A percentile compares a stretch with the other conserved stretches of the same genome.
Conservation (phyloP, 1,139 yeast genomes). For the Kurtzmaniella quercitrusa region DNA sequence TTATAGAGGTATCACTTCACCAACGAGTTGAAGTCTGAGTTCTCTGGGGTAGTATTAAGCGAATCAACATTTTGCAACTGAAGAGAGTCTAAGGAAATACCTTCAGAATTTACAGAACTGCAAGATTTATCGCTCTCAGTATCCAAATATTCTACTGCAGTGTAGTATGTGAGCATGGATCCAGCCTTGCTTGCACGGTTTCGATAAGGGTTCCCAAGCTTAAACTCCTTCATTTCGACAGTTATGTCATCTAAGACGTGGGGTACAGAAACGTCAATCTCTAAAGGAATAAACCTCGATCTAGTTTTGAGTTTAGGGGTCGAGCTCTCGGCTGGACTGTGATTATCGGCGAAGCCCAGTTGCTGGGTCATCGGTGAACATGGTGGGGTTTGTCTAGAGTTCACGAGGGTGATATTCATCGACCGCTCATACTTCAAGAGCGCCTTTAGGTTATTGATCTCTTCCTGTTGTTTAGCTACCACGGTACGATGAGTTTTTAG, state of each 20-base stretch:
- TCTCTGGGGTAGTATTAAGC: not conserved
- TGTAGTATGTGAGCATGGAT: not conserved
- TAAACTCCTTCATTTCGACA: not conserved
- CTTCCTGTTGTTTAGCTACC: slow-evolving; percentile 25
- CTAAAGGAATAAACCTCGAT: slow-evolving; percentile 9
- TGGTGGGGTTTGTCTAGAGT: slow-evolving; percentile 4
- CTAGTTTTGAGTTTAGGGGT: slow-evolving; percentile 3
- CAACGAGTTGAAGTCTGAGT: not conserved
- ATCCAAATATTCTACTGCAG: not conserved
- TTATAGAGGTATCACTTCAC: not conserved
- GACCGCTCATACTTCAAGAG: slow-evolving; percentile 22
- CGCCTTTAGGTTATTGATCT: slow-evolving; percentile 22
- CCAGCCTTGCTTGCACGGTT: not conserved
- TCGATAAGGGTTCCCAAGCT: slow-evolving; percentile 1
- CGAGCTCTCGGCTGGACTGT: not conserved
- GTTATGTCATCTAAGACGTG: not conserved
- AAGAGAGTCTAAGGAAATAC: not conserved
- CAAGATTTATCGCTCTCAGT: not conserved
- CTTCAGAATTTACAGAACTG: not conserved
- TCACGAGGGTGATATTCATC: slow-evolving; percentile 3
- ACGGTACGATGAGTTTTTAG: slow-evolving; percentile 22
- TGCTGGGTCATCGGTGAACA: slow-evolving; percentile 1
- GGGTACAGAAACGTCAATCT: slow-evolving; percentile 5
- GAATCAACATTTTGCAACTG: not conserved
- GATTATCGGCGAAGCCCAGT: not conserved